Evolutionary conservation across 192 early-diverging fungal species (phyloP), one percentile per base, ranked within the genome.

Genomic region (Diversispora epigaea): DNA sequence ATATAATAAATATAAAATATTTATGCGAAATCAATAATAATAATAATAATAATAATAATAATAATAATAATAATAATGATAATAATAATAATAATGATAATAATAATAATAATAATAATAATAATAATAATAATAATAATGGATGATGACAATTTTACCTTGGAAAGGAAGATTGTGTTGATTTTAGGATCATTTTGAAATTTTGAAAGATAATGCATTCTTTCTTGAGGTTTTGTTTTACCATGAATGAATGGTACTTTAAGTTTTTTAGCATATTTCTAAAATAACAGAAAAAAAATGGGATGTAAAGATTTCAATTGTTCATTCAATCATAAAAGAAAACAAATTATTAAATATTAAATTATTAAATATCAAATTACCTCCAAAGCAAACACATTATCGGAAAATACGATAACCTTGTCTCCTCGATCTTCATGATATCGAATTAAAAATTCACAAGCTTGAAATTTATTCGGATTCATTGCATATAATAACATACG

Each of bases 401-500:
- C 98, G n/a, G 96, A 95, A 84, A 98, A 98, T 19, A 99, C 93
- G 81, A 99, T 98, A 66, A 95, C 94, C 82, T 98, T 99, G 84
- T 99, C 96, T 46, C 96, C 95, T 47, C 94, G 88, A 60, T 86
- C 81, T 78, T 96, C 94, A 80, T 99, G 98, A 77, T 90, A 96
- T 21, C 89, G 82, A 64, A 99, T 98, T 77, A 99, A 80, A 80
- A 95, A 99, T 81, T 99, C 94, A 70, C 97, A 98, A 3, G 93
- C 92, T 80, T 97, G 96, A 78, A 99, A 92, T 81, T 99, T 99
- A 79, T 91, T 91, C 25, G 98, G 98, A 77, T 99, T 98, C 94
- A 99, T 95, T 0, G 91, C 90, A 80, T 94, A 96, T 15, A 98
- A 84, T 57, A 97, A 80, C 44, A 92, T 91, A 61, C 91, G 84